These are phyloP conservation scores for Tephrocybe sp. DNA, from an alignment of 768 basidiomycete genomes.

Conservation along the genomic window DNA sequence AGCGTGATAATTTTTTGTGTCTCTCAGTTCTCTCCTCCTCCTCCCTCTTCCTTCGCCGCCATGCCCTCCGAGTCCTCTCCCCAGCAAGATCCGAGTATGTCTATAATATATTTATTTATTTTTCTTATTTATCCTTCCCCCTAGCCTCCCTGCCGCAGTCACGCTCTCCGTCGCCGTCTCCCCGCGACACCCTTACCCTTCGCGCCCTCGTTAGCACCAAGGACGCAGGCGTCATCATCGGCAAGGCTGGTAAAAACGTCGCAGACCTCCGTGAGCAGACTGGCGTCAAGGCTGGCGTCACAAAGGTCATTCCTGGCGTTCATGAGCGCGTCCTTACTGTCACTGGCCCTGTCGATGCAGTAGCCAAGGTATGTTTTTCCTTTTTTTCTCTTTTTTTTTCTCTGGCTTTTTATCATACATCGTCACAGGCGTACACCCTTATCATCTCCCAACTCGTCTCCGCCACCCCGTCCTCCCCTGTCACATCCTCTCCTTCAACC, in stretches of 20 bases:
- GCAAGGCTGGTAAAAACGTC: slow-evolving; percentile 96
- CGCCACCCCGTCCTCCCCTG: slow-evolving; percentile 73
- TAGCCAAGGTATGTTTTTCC: slow-evolving; percentile 70
- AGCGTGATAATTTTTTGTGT: slow-evolving; percentile 15
- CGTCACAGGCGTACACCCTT: slow-evolving; percentile 88
- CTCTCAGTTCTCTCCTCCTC: slow-evolving; percentile 27
- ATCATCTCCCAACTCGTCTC: slow-evolving; percentile 90
- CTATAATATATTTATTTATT: slow-evolving; percentile 16
- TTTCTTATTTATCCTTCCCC: slow-evolving; percentile 21
- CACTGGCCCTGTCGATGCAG: slow-evolving; percentile 87
- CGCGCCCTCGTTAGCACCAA: slow-evolving; percentile 96
- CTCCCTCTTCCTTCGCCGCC: slow-evolving; percentile 32
- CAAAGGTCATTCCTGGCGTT: slow-evolving; percentile 96
- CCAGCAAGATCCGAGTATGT: slow-evolving; percentile 55
- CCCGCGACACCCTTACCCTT: slow-evolving; percentile 80
- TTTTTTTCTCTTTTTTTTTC: slow-evolving; percentile 4
- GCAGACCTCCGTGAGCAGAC: slow-evolving; percentile 95
- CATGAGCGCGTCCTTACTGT: slow-evolving; percentile 98
- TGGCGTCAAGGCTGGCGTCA: slow-evolving; percentile 97
- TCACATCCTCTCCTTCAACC: slow-evolving; percentile 67
- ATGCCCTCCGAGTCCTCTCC: slow-evolving; percentile 70
- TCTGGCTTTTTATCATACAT: slow-evolving; percentile 12
- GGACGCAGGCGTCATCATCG: slow-evolving; percentile 97
- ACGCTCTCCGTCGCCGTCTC: slow-evolving; percentile 72
- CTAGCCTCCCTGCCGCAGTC: slow-evolving; percentile 66